Evolutionary conservation across 768 basidiomycete species (phyloP), one percentile per base, ranked within the genome.

Genomic region (Galerina marginata): DNA sequence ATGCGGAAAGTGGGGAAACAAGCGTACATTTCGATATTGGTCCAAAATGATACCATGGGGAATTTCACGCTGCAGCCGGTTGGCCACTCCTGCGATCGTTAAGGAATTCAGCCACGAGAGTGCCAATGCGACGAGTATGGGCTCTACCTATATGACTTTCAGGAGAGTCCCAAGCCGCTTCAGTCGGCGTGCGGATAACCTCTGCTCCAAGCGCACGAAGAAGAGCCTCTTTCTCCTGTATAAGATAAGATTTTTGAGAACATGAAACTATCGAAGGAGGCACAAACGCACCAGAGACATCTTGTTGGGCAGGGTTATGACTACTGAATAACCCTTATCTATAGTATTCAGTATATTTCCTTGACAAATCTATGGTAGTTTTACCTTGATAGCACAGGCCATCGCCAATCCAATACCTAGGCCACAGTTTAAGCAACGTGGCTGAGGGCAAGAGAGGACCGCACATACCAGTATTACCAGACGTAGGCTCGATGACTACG

Each of bases 401-500:
- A 99, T 84, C 3, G 96, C 96, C 10, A 99, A 79, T 0, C 96
- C 97, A 61, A 99, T 96, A 5, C 95, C 93, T 94, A 50, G 1
- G 39, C 54, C 16, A 16, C 36, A 11, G 52, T 23, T n/a, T 12
- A n/a, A 29, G 15, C 12, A 29, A 16, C 55, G 44, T 14, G 64
- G 29, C 16, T 36, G 25, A 37, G 15, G 16, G 40, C 45, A 36
- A 25, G 6, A 10, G 23, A 43, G 40, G 26, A n/a, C 54, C 38
- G 56, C 53, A 63, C 56, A 70, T 67, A 93, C 95, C 95, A n/a
- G 95, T 96, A 68, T 97, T 96, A 20, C 95, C 95, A 10, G 92
- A 93, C 9, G 93, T 97, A 0, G 97, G 94, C 72, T 99, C 97
- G 60, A 99, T 96, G 58, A 99, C 87, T 53, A 96, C 87, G 65